Conservation (phyloP, 352 stramenopile genomes). For the Globisporangium solare region DNA sequence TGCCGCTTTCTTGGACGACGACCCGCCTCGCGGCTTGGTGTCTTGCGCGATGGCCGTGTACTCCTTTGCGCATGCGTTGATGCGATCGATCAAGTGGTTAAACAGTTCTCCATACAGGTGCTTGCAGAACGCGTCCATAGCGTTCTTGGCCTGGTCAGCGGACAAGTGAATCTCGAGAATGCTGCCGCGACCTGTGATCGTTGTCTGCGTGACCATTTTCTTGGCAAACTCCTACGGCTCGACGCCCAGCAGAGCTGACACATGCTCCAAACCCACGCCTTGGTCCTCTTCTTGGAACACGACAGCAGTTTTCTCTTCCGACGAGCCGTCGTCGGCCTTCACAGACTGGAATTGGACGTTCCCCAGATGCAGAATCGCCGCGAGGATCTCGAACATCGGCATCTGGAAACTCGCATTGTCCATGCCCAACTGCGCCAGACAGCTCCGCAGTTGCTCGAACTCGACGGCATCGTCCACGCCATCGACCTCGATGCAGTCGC, state of each 20-base stretch:
- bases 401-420: conserved; percentile 50
- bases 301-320: conserved; percentile 33
- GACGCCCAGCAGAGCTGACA: conserved; percentile 54
- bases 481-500: conserved; percentile 73
- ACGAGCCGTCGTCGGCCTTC: conserved; percentile 3
- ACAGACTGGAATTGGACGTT: conserved; percentile 57
- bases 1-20: conserved; percentile 1
- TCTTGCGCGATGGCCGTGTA: conserved; percentile 29
- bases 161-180: conserved; percentile 72
- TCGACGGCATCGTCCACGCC: conserved; percentile 65
- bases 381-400: conserved; percentile 69
- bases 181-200: conserved; percentile 64
- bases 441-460: conserved; percentile 64
- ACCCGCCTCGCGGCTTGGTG: conserved; percentile 5
- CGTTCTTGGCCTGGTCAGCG: conserved; percentile 72
- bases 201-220: conserved; percentile 84
- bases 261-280: conserved; percentile 52
- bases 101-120: conserved; percentile 81
- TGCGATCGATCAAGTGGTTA: conserved; percentile 65
- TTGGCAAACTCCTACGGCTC: conserved; percentile 55
- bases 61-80: conserved; percentile 70
- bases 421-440: conserved; percentile 69
- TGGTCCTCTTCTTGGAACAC: conserved; percentile 48
- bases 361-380: conserved; percentile 63
- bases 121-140: conserved; percentile 84